Conservation (phyloP, 2,329 filamentous ascomycete species). For the Epichloe baconii region DNA sequence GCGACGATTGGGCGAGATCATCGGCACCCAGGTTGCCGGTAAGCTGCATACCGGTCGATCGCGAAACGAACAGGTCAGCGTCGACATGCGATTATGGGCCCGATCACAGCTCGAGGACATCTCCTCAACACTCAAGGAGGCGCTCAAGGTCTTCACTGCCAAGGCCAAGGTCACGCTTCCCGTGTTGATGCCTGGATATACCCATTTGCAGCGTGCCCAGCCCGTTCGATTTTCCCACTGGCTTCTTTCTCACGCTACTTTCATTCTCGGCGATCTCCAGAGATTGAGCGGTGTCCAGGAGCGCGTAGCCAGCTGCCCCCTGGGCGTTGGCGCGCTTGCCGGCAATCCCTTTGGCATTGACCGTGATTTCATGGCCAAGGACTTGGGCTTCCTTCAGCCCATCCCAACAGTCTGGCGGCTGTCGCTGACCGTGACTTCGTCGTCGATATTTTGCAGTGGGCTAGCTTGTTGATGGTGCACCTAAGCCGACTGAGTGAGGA, state of each 20-base stretch:
- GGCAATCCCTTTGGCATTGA: slow-evolving; percentile 18
- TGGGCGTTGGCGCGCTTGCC: slow-evolving; percentile 15
- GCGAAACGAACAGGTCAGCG: slow-evolving; percentile 62
- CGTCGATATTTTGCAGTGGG: slow-evolving; percentile 45
- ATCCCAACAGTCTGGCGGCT: slow-evolving; percentile 57
- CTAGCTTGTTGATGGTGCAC: slow-evolving; percentile 9
- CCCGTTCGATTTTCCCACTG: slow-evolving; percentile 13
- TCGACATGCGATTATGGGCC: slow-evolving; percentile 59
- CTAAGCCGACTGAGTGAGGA: background rate
- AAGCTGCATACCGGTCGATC: slow-evolving; percentile 59
- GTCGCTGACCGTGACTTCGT: slow-evolving; percentile 62
- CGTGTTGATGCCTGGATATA: slow-evolving; percentile 17
- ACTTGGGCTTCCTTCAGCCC: slow-evolving; percentile 58
- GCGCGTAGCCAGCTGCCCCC: slow-evolving; percentile 14
- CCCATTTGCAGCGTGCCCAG: slow-evolving; percentile 15
- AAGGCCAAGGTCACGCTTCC: background rate
- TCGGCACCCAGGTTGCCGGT: slow-evolving; percentile 33
- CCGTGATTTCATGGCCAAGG: slow-evolving; percentile 28
- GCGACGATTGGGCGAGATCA: slow-evolving; percentile 50
- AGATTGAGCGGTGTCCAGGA: slow-evolving; percentile 12
- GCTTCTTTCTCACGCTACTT: slow-evolving; percentile 12
- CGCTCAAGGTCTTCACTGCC: background rate
- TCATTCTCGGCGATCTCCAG: slow-evolving; percentile 14
- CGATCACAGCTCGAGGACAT: slow-evolving; percentile 13
- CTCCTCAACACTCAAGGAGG: background rate